Evolutionary conservation across 1,139 yeast genomes (phyloP).

Genomic region (Magnusiomyces paraingens): DNA sequence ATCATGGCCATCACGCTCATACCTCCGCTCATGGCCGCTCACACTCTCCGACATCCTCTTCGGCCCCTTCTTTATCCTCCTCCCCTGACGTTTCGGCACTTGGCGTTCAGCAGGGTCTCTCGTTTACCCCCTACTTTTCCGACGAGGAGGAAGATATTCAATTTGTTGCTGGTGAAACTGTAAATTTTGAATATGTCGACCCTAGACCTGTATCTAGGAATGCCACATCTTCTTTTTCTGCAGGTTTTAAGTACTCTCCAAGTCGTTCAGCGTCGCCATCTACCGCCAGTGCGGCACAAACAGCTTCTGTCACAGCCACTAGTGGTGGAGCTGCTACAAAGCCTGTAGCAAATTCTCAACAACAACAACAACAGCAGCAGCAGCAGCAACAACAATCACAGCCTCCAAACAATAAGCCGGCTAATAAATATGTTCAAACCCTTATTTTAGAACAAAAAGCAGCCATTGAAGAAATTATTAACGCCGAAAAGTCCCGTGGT

Average conservation of each 20-base stretch:
- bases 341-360: slow-evolving; percentile 1
- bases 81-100: neutral
- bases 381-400: slow-evolving; percentile 8
- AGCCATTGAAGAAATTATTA: too few relatives aligned
- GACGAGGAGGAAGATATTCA: slow-evolving; percentile 24
- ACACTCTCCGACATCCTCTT: neutral
- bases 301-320: neutral
- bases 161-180: slow-evolving; percentile 48
- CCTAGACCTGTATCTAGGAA: slow-evolving; percentile 6
- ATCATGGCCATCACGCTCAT: too few relatives aligned
- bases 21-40: too few relatives aligned
- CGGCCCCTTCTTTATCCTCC: neutral
- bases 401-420: too few relatives aligned
- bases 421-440: too few relatives aligned
- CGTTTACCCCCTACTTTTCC: slow-evolving; percentile 10
- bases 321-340: too few relatives aligned
- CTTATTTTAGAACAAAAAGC: too few relatives aligned
- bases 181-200: slow-evolving; percentile 49
- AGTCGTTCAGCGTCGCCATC: too few relatives aligned
- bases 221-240: too few relatives aligned
- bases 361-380: slow-evolving; percentile 11
- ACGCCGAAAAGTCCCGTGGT: too few relatives aligned
- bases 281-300: too few relatives aligned
- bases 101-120: neutral
- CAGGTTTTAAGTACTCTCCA: too few relatives aligned